phyloP scores from a whole-genome alignment of 2,329 filamentous ascomycete genomes.

The Aotearoamyces nothofagi region DNA sequence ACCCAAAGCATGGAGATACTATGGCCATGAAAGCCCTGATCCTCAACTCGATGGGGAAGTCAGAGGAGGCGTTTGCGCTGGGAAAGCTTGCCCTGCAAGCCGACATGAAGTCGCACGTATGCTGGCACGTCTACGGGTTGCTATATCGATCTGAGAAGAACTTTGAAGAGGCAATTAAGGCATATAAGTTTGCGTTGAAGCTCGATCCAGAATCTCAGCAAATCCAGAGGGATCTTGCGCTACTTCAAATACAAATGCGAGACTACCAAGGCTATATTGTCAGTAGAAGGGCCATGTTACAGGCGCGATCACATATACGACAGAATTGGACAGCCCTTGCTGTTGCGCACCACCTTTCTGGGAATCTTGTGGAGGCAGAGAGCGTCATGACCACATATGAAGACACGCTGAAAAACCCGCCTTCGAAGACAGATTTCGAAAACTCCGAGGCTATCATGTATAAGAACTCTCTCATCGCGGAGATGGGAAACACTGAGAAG shows the following conservation, averaged over 20 bases:
- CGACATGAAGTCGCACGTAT: constrained; percentile 98
- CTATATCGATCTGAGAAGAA: constrained; percentile 92
- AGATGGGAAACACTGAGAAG: constrained; percentile 67
- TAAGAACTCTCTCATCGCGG: constrained; percentile 88
- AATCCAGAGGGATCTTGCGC: constrained; percentile 85
- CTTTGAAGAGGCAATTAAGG: constrained; percentile 97
- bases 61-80: constrained; percentile 84
- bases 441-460: constrained; percentile 90
- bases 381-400: constrained; percentile 85
- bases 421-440: constrained; percentile 68
- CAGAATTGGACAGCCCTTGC: constrained; percentile 98
- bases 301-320: constrained; percentile 63
- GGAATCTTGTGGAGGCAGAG: constrained; percentile 74
- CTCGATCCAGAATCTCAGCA: constrained; percentile 89
- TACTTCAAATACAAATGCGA: constrained; percentile 90
- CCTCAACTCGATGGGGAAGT: constrained; percentile 81
- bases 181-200: constrained; percentile 88
- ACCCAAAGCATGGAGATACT: constrained; percentile 92
- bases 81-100: constrained; percentile 85
- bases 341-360: constrained; percentile 82
- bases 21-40: constrained; percentile 98
- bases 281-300: constrained; percentile 77
- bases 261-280: constrained; percentile 90
- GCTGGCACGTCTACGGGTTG: constrained; percentile 97
- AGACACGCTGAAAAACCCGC: constrained; percentile 73